Evolutionary conservation across 805 yeast species (phyloP).

Genomic region (Hanseniaspora pseudoguilliermondii): DNA sequence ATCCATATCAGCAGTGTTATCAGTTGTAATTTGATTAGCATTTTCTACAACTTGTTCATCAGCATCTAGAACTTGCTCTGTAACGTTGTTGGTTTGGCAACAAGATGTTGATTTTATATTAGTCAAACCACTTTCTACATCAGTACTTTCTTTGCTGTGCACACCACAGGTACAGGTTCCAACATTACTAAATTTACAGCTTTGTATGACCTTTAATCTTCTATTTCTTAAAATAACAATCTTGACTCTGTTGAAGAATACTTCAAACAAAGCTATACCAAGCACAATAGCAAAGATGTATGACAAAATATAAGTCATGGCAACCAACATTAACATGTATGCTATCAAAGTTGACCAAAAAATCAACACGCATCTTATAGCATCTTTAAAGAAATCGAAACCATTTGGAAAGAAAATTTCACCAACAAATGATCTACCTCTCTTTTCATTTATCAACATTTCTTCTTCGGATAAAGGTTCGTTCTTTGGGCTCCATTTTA

Average conservation of each 20-base stretch:
- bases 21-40: slow-evolving; percentile 2
- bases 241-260: slow-evolving; percentile 46
- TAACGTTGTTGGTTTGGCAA: neutral
- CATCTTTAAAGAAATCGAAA: slow-evolving; percentile 30
- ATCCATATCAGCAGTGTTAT: slow-evolving; percentile 12
- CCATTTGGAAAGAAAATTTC: slow-evolving; percentile 20
- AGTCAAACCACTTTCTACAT: neutral
- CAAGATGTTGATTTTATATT: neutral
- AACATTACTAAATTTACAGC: slow-evolving; percentile 22
- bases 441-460: slow-evolving; percentile 14
- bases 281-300: slow-evolving; percentile 63
- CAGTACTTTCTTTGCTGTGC: slow-evolving; percentile 14
- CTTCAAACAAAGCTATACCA: slow-evolving; percentile 60
- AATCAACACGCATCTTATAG: slow-evolving; percentile 41
- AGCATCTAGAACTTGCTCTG: neutral
- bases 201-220: slow-evolving; percentile 20
- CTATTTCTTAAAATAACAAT: slow-evolving; percentile 25
- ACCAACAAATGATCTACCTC: slow-evolving; percentile 13
- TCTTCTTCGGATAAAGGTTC: slow-evolving; percentile 27
- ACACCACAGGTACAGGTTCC: slow-evolving; percentile 23
- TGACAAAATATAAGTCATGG: slow-evolving; percentile 54
- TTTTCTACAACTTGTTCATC: neutral
- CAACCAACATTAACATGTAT: slow-evolving; percentile 64
- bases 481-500: slow-evolving; percentile 31
- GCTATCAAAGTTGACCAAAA: slow-evolving; percentile 55